These are phyloP conservation scores for Tuber magnatum DNA, from an alignment of 495 filamentous ascomycete genomes.

Conservation along the genomic window DNA sequence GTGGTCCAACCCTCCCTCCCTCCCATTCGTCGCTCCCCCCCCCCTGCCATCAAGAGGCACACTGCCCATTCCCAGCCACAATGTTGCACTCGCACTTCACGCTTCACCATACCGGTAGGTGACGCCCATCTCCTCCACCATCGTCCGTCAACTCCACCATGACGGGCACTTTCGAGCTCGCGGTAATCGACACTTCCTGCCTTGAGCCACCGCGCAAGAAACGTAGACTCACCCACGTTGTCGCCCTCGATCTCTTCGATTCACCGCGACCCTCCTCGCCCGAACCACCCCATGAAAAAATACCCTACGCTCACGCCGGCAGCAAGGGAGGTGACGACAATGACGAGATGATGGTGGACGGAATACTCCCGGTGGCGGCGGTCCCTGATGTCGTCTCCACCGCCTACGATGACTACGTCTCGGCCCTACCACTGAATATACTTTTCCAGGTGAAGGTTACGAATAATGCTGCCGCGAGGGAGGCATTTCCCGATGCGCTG, in stretches of 20 bases:
- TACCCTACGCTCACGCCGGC: neutral
- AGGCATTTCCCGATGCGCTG: slow-evolving; percentile 20
- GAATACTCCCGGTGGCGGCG: slow-evolving; percentile 15
- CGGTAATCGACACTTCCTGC: slow-evolving; percentile 19
- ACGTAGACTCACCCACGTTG: slow-evolving; percentile 25
- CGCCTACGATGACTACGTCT: slow-evolving; percentile 26
- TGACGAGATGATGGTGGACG: slow-evolving; percentile 9
- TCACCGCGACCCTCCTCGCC: neutral
- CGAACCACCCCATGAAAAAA: slow-evolving; percentile 10
- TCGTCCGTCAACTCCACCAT: slow-evolving; percentile 1
- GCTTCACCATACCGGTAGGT: neutral
- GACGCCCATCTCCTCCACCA: slow-evolving; percentile 1
- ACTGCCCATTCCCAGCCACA: neutral
- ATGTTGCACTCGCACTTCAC: neutral
- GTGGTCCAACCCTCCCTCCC: neutral
- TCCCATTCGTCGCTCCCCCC: neutral
- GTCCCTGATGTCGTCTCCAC: slow-evolving; percentile 21
- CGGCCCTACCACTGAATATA: slow-evolving; percentile 19
- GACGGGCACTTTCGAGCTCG: neutral
- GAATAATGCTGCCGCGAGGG: slow-evolving; percentile 3
- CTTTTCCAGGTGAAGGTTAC: slow-evolving; percentile 25
- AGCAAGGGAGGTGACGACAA: neutral
- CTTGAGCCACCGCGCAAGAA: slow-evolving; percentile 33
- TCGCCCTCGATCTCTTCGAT: slow-evolving; percentile 27
- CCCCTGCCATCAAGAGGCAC: neutral